Percentiles rank a stretch among this genome's conserved stretches.
Conservation (phyloP, 805 yeast genomes). For the Priceomyces carsonii region DNA sequence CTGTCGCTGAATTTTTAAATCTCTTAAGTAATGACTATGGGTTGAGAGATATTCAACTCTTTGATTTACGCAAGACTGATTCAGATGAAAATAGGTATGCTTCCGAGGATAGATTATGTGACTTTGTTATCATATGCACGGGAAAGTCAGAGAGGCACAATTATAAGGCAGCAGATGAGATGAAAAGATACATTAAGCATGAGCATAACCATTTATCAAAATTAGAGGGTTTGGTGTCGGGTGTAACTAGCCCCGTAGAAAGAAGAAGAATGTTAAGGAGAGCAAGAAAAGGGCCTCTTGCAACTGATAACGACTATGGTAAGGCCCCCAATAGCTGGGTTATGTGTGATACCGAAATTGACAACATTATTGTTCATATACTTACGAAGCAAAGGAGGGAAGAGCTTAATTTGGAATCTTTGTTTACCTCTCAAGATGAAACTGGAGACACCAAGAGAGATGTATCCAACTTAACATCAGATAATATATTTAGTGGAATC, state of each 20-base stretch:
- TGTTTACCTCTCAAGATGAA: slow-evolving; percentile 57
- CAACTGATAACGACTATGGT: slow-evolving; percentile 59
- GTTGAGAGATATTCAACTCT: slow-evolving; percentile 56
- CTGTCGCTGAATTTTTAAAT: slow-evolving; percentile 45
- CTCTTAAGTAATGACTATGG: slow-evolving; percentile 64
- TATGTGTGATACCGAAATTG: slow-evolving; percentile 66
- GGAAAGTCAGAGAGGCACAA: slow-evolving; percentile 80
- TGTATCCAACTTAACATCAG: slow-evolving; percentile 13
- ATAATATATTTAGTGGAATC: slow-evolving; percentile 48
- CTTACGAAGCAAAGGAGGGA: slow-evolving; percentile 69
- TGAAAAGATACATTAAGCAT: slow-evolving; percentile 60
- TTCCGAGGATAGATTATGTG: slow-evolving; percentile 26
- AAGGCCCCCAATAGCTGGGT: slow-evolving; percentile 75
- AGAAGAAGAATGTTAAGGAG: slow-evolving; percentile 47
- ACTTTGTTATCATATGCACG: slow-evolving; percentile 57
- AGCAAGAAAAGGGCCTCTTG: slow-evolving; percentile 53
- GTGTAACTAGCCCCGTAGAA: slow-evolving; percentile 44
- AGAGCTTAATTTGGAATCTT: slow-evolving; percentile 67
- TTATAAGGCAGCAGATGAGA: slow-evolving; percentile 63
- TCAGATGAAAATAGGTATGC: slow-evolving; percentile 28
- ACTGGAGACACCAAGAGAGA: slow-evolving; percentile 20
- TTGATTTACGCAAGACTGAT: slow-evolving; percentile 57
- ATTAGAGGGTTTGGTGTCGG: slow-evolving; percentile 72
- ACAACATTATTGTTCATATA: slow-evolving; percentile 68
- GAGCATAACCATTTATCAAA: slow-evolving; percentile 38